These are phyloP conservation scores for Flaveria brownii DNA, from an alignment of 129 eudicot species.

Conservation along the genomic window DNA sequence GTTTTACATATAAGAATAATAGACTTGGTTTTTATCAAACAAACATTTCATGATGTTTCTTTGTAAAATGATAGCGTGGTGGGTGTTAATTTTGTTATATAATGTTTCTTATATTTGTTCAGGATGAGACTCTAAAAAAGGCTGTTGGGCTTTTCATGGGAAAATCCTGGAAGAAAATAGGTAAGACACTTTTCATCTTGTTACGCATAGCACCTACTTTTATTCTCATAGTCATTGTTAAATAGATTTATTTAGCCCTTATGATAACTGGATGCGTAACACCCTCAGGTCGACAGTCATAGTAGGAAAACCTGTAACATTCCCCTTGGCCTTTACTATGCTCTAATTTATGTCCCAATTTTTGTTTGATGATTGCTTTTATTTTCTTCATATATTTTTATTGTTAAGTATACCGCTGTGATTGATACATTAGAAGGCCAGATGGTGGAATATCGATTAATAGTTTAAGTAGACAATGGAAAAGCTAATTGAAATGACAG, in stretches of 20 bases:
- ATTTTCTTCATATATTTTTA: not conserved
- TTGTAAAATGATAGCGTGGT: constrained; percentile 5
- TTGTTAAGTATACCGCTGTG: not conserved
- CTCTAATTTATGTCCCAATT: not conserved
- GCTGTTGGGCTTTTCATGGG: constrained; percentile 79
- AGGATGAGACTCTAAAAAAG: constrained; percentile 83
- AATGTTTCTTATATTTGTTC: constrained; percentile 11
- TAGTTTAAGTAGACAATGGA: not conserved
- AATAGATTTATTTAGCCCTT: constrained; percentile 3
- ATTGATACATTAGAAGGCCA: not conserved
- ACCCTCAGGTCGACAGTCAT: not conserved
- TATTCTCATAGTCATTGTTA: constrained; percentile 10
- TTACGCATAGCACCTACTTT: constrained; percentile 21
- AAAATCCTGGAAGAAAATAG: constrained; percentile 97
- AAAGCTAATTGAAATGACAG: not conserved
- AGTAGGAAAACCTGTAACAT: not conserved
- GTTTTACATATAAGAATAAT: not conserved
- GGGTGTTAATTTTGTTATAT: constrained; percentile 19
- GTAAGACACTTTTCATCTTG: constrained; percentile 34
- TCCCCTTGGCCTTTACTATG: not conserved
- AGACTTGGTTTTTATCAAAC: constrained; percentile 11
- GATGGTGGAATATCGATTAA: not conserved
- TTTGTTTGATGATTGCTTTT: not conserved
- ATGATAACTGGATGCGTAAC: constrained; percentile 5
- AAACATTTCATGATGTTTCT: not conserved